phyloP scores from a whole-genome alignment of 78 protist genomes.

The Guillardia theta region DNA sequence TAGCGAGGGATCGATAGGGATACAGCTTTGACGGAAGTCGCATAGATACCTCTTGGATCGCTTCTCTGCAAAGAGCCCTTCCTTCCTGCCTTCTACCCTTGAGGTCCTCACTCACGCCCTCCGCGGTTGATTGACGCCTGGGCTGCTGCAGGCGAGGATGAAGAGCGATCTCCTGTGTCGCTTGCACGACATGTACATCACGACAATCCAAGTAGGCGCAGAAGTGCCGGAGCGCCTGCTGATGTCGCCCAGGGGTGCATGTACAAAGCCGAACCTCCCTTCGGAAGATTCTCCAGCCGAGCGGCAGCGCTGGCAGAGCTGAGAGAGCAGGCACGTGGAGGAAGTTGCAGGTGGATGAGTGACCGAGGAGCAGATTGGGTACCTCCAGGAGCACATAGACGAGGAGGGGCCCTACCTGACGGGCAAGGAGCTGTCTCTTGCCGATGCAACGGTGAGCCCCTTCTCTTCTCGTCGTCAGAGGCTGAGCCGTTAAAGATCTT shows the following conservation, averaged over 20 bases:
- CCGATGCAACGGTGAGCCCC: not conserved
- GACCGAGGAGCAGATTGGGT: too few relatives aligned
- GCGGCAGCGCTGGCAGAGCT: not conserved
- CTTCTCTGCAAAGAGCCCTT: not conserved
- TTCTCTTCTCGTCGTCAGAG: too few relatives aligned
- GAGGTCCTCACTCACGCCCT: too few relatives aligned
- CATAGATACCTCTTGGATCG: too few relatives aligned
- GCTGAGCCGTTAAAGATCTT: too few relatives aligned
- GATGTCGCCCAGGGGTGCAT: slow-evolving; percentile 3
- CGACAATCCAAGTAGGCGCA: too few relatives aligned
- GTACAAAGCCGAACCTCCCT: slow-evolving; percentile 25
- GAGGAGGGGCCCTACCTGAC: not conserved
- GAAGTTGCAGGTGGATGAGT: too few relatives aligned
- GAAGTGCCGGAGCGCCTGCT: too few relatives aligned
- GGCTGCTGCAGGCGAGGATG: too few relatives aligned
- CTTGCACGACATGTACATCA: not conserved
- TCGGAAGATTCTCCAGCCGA: not conserved
- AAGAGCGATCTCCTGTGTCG: not conserved
- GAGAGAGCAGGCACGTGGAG: not conserved
- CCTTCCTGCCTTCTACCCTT: not conserved
- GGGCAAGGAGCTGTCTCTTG: not conserved
- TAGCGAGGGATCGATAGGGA: not conserved
- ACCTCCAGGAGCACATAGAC: too few relatives aligned
- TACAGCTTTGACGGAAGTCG: too few relatives aligned
- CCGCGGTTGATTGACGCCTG: too few relatives aligned